phyloP scores from a whole-genome alignment of 768 basidiomycete genomes.

The Boletus rubroflammeus region DNA sequence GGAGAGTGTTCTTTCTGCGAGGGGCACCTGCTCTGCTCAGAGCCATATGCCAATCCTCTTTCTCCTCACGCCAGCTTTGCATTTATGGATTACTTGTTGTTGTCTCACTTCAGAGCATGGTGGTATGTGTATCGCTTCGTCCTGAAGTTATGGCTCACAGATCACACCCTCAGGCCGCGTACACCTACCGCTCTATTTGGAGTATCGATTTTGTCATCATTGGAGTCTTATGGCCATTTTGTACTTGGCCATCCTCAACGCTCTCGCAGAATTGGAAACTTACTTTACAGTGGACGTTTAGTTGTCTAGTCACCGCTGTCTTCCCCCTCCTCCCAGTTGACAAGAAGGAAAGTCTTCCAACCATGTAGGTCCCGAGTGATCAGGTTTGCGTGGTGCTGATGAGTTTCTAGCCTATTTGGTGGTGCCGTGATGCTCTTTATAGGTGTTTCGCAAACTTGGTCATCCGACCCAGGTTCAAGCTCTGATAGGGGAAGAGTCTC shows the following conservation, averaged over 20 bases:
- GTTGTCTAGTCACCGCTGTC: slow-evolving; percentile 53
- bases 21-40: slow-evolving; percentile 19
- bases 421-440: slow-evolving; percentile 42
- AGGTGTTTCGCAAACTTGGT: slow-evolving; percentile 25
- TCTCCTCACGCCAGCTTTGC: slow-evolving; percentile 21
- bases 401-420: slow-evolving; percentile 40
- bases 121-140: slow-evolving; percentile 44
- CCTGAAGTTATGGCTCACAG: background rate
- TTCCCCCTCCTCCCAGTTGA: slow-evolving; percentile 75
- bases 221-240: slow-evolving; percentile 63
- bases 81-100: slow-evolving; percentile 35
- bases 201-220: slow-evolving; percentile 58
- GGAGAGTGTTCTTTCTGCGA: slow-evolving; percentile 49
- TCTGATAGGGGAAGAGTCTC: slow-evolving; percentile 3
- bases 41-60: slow-evolving; percentile 18
- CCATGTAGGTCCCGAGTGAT: slow-evolving; percentile 51
- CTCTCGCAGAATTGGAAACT: slow-evolving; percentile 27
- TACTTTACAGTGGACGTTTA: slow-evolving; percentile 41
- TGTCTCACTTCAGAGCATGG: slow-evolving; percentile 60
- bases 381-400: slow-evolving; percentile 5
- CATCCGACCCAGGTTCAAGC: background rate
- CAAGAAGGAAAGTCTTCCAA: slow-evolving; percentile 55
- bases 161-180: slow-evolving; percentile 49
- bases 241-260: slow-evolving; percentile 42
- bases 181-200: slow-evolving; percentile 71